Evolutionary conservation across 192 early-diverging fungal genomes (phyloP), one percentile per base, ranked within the genome.

Genomic region (Linnemannia elongata): DNA sequence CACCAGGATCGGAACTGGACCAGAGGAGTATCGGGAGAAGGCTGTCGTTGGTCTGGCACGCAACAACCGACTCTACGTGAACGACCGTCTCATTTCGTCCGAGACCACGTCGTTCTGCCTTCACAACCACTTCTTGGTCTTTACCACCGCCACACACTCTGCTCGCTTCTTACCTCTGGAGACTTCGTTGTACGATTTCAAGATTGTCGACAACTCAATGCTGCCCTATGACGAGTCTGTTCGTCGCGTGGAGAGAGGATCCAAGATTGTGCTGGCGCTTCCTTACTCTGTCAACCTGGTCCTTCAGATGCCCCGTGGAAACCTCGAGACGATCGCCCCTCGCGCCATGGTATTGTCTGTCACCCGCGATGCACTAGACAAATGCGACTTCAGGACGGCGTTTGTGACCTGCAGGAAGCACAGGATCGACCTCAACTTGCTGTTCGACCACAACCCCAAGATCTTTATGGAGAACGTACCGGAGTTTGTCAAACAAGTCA

Each of bases 271-370:
- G 7, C 74, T 94, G 57, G 96, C 96, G 0, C 88, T 94, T 13
- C 95, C 96, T 3, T 88, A 82, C 63, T 94, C 92, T 72, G 92
- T 93, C 22, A 92, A 91, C 72, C 82, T 97, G 44, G 86, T 97
- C 24, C 80, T 97, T n/a, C 96, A 97, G 90, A 99, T 99, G 98
- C 98, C 98, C 18, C 95, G 98, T 39, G 98, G 98, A 10, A 99
- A 99, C 76, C 89, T 99, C 72, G 98, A 99, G 82, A 99, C 98
- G 0, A 92, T 99, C 33, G 90, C 93, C 22, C 98, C 98, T 3
- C 95, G 98, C 7, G 96, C 97, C 9, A 88, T 99, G 78, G 96
- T 98, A 0, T 88, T 99, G 22, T 91, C 95, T 2, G 87, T 92
- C 5, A 93, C 97, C 12, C 91, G 96, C 5, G 90, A 91, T 30